Evolutionary conservation across 805 yeast species (phyloP), one percentile per base, ranked within the genome.

Genomic region (Maudiozyma pseudohumilis): DNA sequence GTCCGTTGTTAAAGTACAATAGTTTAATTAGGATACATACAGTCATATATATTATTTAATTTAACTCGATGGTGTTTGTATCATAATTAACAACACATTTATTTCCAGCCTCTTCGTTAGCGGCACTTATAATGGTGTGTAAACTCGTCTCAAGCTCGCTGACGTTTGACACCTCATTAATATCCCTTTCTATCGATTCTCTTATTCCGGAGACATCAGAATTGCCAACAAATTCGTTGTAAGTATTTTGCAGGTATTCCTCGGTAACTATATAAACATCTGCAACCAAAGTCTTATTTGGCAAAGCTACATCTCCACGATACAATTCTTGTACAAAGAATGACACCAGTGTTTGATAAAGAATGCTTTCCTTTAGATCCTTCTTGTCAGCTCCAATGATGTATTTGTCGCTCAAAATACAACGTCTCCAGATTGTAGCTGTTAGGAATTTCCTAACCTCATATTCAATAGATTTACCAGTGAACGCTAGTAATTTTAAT

Each of bases 351-450:
- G 82, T 73, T 37, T 61, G 59, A 53, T 56, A 75, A 10, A 75
- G 52, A 0, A 62, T 48, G 1, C 77, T 69, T 15, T 63, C 60
- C 3, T 70, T 53, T 39, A 53, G 63, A 25, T 67, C 72, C 36
- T 50, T 62, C 27, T 68, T 72, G 34, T 68, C 72, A 2, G 68
- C 55, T 34, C 55, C 58, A 38, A 65, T 59, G 5, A 52, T 42
- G 80, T 83, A 75, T 44, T 73, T 66, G 44, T 79, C 81, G 43
- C 47, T 56, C 33, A 63, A 58, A 17, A 82, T 56, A 32, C 80
- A 63, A 43, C 87, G 63, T 45, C 72, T 66, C 86, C 88, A 81
- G 0, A 78, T 57, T 7, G 65, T 45, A 7, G 59, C 56, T 31
- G 60, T 64, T 32, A 52, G 36, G 22, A 49, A 45, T 20, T 58